Evolutionary conservation across 306 rosid genomes (phyloP).

Genomic region (Leucaena leucocephala): DNA sequence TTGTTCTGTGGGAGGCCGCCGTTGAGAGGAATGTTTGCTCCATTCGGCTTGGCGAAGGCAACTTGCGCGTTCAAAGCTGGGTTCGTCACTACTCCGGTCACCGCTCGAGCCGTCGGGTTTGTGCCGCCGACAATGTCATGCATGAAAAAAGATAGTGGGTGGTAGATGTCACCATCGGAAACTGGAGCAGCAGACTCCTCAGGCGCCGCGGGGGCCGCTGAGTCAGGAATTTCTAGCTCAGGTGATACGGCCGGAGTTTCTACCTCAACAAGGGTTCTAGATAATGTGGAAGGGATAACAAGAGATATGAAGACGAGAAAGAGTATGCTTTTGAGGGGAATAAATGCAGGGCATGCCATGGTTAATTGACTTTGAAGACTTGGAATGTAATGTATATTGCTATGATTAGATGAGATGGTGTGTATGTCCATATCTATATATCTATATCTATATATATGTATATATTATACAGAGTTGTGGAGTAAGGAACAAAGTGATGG

Average conservation of each 20-base stretch:
- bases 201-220: not conserved
- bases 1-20: constrained; percentile 67
- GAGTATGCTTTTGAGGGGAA: constrained; percentile 27
- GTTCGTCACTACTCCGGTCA: constrained; percentile 73
- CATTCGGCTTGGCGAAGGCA: constrained; percentile 88
- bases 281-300: constrained; percentile 26
- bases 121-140: constrained; percentile 87
- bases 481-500: constrained; percentile 28
- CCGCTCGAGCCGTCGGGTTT: constrained; percentile 73
- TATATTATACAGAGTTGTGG: not conserved
- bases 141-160: constrained; percentile 62
- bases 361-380: not conserved
- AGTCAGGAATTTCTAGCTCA: not conserved
- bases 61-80: constrained; percentile 79
- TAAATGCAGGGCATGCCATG: constrained; percentile 39
- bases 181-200: not conserved
- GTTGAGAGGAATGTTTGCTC: constrained; percentile 67
- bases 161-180: constrained; percentile 28
- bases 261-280: constrained; percentile 46
- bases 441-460: not conserved
- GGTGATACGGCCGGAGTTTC: constrained; percentile 15
- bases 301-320: constrained; percentile 39
- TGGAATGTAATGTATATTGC: not conserved
- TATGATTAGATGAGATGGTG: not conserved
- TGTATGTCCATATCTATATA: not conserved